Percentiles rank a stretch among this genome's conserved stretches.
Evolutionary conservation across 1,284 basidiomycete species (phyloP).

Genomic region (Coniferiporia sulphurascens): DNA sequence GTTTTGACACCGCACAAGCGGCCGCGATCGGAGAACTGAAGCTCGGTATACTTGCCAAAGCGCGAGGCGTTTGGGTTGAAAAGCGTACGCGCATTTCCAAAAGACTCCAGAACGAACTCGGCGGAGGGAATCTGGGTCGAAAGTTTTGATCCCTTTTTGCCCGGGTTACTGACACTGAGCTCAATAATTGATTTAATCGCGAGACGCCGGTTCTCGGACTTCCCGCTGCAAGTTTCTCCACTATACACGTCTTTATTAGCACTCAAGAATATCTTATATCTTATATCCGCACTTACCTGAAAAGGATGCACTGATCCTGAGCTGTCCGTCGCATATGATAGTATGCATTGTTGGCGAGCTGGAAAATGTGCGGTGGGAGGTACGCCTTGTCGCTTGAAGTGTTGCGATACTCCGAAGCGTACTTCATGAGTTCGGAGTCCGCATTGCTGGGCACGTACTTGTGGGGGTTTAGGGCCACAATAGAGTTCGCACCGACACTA

Average conservation of each 20-base stretch:
- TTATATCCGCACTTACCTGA: slow-evolving; percentile 57
- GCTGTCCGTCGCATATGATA: slow-evolving; percentile 94
- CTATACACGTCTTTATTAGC: slow-evolving; percentile 35
- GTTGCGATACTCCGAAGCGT: slow-evolving; percentile 66
- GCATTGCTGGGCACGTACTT: slow-evolving; percentile 79
- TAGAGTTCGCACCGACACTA: slow-evolving; percentile 57
- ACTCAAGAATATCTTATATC: slow-evolving; percentile 6
- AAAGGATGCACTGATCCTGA: slow-evolving; percentile 87
- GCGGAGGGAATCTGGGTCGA: slow-evolving; percentile 84
- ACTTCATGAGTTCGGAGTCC: slow-evolving; percentile 79
- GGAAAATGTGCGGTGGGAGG: slow-evolving; percentile 76
- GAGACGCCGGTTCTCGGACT: slow-evolving; percentile 87
- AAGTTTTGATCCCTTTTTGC: slow-evolving; percentile 92
- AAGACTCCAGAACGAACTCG: slow-evolving; percentile 92
- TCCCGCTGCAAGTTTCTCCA: slow-evolving; percentile 90
- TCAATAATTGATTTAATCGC: slow-evolving; percentile 88
- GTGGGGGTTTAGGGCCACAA: slow-evolving; percentile 87
- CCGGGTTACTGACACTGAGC: slow-evolving; percentile 81
- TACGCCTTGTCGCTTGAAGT: slow-evolving; percentile 38
- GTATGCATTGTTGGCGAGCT: slow-evolving; percentile 86
- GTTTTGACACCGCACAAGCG: slow-evolving; percentile 89
- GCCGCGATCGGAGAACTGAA: slow-evolving; percentile 90
- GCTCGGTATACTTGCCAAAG: slow-evolving; percentile 90
- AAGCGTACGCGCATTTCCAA: slow-evolving; percentile 86
- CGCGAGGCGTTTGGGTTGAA: slow-evolving; percentile 90